A percentile compares a stretch with the other conserved stretches of the same genome.
phyloP scores from a whole-genome alignment of 2,329 filamentous ascomycete genomes.

The Alternaria atra region DNA sequence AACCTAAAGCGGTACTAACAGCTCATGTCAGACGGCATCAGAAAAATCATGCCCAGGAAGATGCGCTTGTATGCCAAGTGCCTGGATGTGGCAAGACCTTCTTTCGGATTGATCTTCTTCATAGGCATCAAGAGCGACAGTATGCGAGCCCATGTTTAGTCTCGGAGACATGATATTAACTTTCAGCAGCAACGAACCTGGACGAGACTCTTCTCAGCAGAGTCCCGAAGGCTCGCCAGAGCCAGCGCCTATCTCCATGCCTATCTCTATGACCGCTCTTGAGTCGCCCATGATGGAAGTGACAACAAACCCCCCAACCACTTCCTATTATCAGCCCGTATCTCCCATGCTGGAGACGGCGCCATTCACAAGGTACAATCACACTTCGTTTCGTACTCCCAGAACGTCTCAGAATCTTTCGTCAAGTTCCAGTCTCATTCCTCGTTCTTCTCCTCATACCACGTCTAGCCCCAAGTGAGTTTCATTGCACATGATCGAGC shows the following conservation, averaged over 20 bases:
- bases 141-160: conserved; percentile 35
- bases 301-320: conserved; percentile 24
- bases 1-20: conserved; percentile 12
- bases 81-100: conserved; percentile 55
- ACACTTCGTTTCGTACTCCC: conserved; percentile 51
- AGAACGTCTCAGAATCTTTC: conserved; percentile 44
- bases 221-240: conserved; percentile 40
- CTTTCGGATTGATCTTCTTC: conserved; percentile 56
- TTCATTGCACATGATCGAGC: conserved; percentile 35
- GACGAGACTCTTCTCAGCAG: conserved; percentile 33
- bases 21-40: conserved; percentile 53
- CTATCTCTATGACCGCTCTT: conserved; percentile 25
- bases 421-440: conserved; percentile 38
- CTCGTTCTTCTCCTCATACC: conserved; percentile 43
- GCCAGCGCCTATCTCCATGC: conserved; percentile 14
- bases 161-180: conserved; percentile 23
- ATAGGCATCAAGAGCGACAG: conserved; percentile 58
- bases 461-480: conserved; percentile 48
- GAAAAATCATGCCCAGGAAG: conserved; percentile 57
- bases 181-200: conserved; percentile 37
- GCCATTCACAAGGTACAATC: conserved; percentile 49
- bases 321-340: conserved; percentile 30
- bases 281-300: conserved; percentile 23
- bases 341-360: conserved; percentile 39
- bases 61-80: conserved; percentile 52